A percentile compares a stretch with the other conserved stretches of the same genome.
Evolutionary conservation across 139 green algal species (phyloP).

Genomic region (Dunaliella primolecta): DNA sequence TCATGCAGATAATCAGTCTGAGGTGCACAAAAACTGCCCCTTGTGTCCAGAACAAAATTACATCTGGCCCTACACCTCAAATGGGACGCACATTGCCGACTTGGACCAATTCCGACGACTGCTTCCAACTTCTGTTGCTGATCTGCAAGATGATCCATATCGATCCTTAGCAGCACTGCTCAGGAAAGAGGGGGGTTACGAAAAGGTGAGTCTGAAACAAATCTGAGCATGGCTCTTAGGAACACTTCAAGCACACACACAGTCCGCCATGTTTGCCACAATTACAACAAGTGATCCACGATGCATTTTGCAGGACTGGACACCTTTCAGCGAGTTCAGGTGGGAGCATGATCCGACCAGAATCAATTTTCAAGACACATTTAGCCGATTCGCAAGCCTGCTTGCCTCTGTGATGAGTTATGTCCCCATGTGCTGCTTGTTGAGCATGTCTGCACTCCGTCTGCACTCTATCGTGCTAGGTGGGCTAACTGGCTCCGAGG

Average conservation of each 20-base stretch:
- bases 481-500: constrained; percentile 14
- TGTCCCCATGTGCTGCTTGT: neutral
- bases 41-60: neutral
- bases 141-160: constrained; percentile 5
- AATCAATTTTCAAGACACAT: neutral
- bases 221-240: neutral
- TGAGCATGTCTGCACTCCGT: neutral
- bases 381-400: neutral
- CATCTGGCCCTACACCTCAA: neutral
- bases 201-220: constrained; percentile 1
- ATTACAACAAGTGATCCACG: too few relatives aligned
- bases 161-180: neutral
- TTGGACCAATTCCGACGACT: neutral
- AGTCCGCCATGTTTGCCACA: neutral
- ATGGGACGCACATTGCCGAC: neutral
- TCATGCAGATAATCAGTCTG: too few relatives aligned
- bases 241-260: neutral
- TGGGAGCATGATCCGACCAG: neutral
- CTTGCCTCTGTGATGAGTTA: neutral
- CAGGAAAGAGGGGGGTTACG: neutral
- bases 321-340: neutral
- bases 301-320: neutral
- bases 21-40: neutral
- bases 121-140: neutral
- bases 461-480: neutral